Evolutionary conservation across 495 filamentous ascomycete species (phyloP).

Genomic region (Xylaria nigripes): DNA sequence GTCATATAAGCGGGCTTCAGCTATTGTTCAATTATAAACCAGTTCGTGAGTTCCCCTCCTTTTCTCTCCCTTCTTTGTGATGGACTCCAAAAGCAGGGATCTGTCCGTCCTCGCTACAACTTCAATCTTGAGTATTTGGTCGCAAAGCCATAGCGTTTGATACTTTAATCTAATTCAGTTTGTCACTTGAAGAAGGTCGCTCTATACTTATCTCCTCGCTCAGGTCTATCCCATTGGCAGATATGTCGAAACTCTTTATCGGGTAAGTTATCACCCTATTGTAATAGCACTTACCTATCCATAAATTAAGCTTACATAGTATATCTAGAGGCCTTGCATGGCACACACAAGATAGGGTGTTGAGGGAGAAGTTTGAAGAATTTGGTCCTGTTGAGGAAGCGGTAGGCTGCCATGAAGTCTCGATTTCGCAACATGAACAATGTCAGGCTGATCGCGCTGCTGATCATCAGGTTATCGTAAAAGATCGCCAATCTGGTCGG

Average conservation of each 20-base stretch:
- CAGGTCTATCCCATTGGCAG: conserved; percentile 17
- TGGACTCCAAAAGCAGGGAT: too few species aligned
- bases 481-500: conserved; percentile 91
- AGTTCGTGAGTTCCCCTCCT: too few species aligned
- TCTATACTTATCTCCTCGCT: not conserved
- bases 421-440: not conserved
- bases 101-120: too few species aligned
- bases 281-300: too few species aligned
- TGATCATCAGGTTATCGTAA: conserved; percentile 76
- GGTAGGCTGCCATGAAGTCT: conserved; percentile 46
- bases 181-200: too few species aligned
- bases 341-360: conserved; percentile 84
- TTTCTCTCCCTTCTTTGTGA: too few species aligned
- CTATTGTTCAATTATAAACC: too few species aligned
- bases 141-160: too few species aligned
- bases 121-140: too few species aligned
- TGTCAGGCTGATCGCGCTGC: conserved; percentile 15
- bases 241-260: conserved; percentile 86
- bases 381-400: conserved; percentile 88
- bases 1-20: too few species aligned
- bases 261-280: conserved; percentile 53
- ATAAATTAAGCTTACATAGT: conserved; percentile 1
- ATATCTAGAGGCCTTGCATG: conserved; percentile 81
- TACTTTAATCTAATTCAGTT: too few species aligned
- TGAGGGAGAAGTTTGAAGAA: conserved; percentile 80